These are phyloP conservation scores for Millerozyma acaciae DNA, from an alignment of 805 yeast genomes.

Conservation along the genomic window DNA sequence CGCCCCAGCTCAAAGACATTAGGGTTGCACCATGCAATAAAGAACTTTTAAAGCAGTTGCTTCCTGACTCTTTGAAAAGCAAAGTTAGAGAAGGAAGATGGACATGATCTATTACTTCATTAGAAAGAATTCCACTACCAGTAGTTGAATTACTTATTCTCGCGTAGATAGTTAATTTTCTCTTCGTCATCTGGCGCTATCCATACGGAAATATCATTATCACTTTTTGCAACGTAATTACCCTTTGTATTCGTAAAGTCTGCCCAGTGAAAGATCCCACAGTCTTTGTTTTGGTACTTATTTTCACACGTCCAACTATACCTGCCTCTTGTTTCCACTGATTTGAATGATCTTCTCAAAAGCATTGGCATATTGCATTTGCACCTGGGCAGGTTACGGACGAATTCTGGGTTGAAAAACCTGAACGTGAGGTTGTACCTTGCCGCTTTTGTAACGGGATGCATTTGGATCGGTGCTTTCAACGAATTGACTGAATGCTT, in stretches of 20 bases:
- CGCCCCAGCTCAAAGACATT: conserved; percentile 1
- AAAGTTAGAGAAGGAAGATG: conserved; percentile 1
- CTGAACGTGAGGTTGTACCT: conserved; percentile 69
- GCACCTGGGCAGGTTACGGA: conserved; percentile 40
- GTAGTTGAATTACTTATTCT: not conserved
- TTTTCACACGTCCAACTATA: conserved; percentile 67
- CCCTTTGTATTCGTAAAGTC: conserved; percentile 32
- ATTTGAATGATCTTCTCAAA: conserved; percentile 52
- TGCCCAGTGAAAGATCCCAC: conserved; percentile 50
- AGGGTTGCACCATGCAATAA: conserved; percentile 2
- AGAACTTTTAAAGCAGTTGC: not conserved
- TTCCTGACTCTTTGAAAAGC: conserved; percentile 1
- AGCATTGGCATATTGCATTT: conserved; percentile 49
- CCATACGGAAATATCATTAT: conserved; percentile 42
- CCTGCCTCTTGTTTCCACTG: conserved; percentile 44
- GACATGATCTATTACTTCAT: not conserved
- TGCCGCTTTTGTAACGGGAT: conserved; percentile 39
- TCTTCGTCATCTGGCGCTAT: conserved; percentile 6
- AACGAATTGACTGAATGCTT: conserved; percentile 58
- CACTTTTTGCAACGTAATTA: conserved; percentile 29
- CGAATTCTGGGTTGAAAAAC: conserved; percentile 41
- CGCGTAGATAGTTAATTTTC: not conserved
- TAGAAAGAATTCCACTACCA: not conserved
- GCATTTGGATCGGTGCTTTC: conserved; percentile 42
- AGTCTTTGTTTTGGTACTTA: conserved; percentile 40